Percentiles rank a stretch among this genome's conserved stretches.
phyloP scores from a whole-genome alignment of 192 early-diverging fungal genomes.

The Coemansia asiatica region DNA sequence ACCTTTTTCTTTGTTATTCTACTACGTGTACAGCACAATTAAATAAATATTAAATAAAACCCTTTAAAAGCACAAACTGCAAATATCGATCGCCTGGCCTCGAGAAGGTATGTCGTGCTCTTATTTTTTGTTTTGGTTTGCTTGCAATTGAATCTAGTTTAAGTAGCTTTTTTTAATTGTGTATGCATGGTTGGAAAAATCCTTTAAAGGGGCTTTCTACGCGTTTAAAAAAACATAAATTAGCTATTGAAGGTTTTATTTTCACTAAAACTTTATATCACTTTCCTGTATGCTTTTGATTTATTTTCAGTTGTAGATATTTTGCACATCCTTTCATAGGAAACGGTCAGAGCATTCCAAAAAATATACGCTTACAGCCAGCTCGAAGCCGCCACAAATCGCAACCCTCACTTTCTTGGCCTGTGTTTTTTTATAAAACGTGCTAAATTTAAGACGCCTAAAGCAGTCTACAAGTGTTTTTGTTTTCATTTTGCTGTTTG shows the following conservation, averaged over 20 bases:
- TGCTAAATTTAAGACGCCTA: no score
- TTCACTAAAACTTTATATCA: no score
- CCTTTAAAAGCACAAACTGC: background rate
- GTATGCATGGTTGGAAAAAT: background rate
- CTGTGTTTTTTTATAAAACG: no score
- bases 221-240: background rate
- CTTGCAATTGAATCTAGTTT: background rate
- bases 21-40: background rate
- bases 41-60: background rate
- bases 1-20: background rate
- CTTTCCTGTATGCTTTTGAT: background rate
- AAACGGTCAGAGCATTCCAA: no score
- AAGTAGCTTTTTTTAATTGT: background rate
- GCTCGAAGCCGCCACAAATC: no score
- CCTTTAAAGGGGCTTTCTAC: background rate
- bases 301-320: background rate
- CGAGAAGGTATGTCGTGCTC: background rate
- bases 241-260: no score
- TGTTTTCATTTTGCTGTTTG: slow-evolving; percentile 4
- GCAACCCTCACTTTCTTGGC: background rate
- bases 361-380: no score
- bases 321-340: no score
- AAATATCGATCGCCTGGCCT: background rate
- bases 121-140: background rate
- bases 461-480: background rate